Evolutionary conservation across 1,284 basidiomycete species (phyloP), one percentile per base, ranked within the genome.

Genomic region (Rhodotorula sp.): DNA sequence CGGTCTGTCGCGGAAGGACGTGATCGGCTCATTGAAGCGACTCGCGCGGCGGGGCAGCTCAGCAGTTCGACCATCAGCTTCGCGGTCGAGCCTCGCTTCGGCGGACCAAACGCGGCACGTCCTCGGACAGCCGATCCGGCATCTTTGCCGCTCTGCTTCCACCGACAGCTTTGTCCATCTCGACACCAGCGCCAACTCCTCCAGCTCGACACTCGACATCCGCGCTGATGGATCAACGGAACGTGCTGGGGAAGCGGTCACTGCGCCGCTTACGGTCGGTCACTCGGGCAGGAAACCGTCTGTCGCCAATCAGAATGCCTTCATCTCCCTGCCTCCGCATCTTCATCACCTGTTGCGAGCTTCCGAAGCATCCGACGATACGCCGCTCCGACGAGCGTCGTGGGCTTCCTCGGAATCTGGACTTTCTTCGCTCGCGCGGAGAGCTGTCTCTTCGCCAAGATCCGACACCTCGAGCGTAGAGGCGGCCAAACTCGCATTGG

Each of bases 271-370:
- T 22, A 17, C 22, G 57, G 29, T 37, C 44, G 26, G 17, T 37
- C 56, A 1, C 18, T 30, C 14, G 42, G 29, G 53, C 42, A 56
- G 30, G 4, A 37, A 24, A 33, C 44, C 68, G 51, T 15, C 64
- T 29, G n/a, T 64, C 61, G 6, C 57, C 61, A 1, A 51, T 60
- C 29, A 74, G 57, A 74, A 74, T 53, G 69, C 72, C 4, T 71
- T 71, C 72, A 56, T 74, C 14, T 69, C 69, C 2, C 67, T 74
- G 12, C 72, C 72, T 10, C 72, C 72, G 15, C 72, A 69, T 33
- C 65, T 74, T 0, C 72, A 74, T 37, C 72, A 74, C 55, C 65
- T 74, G 10, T 51, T 74, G 20, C 66, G 62, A 10, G 57, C 62
- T 10, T 67, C 67, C 1, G 69, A 68, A 26, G 55, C 30, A 0